phyloP scores from a whole-genome alignment of 2,329 filamentous ascomycete genomes.

The Alternaria conjuncta region DNA sequence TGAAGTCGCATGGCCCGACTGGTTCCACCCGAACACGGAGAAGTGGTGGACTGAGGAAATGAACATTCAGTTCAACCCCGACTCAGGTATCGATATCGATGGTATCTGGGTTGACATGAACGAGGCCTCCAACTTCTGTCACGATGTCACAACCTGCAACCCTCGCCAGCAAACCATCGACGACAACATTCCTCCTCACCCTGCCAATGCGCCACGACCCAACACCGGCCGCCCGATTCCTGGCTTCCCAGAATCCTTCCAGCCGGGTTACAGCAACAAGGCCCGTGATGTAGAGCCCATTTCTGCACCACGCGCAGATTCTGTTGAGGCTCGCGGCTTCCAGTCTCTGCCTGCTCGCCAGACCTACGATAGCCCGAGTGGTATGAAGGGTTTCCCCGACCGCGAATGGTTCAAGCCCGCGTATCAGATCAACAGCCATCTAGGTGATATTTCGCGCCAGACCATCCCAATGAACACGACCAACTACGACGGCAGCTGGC shows the following conservation, averaged over 20 bases:
- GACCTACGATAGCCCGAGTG: conserved; percentile 31
- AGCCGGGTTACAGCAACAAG: conserved; percentile 55
- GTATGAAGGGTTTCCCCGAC: conserved; percentile 64
- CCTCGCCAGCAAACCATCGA: conserved; percentile 46
- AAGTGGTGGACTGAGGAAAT: conserved; percentile 76
- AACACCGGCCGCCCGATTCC: conserved; percentile 69
- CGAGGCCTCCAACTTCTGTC: conserved; percentile 49
- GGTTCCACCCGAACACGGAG: conserved; percentile 71
- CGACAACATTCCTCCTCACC: conserved; percentile 63
- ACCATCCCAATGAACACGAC: conserved; percentile 71
- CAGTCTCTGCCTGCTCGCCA: conserved; percentile 20
- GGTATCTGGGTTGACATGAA: conserved; percentile 67
- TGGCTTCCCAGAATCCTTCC: conserved; percentile 72
- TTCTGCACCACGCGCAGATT: background rate
- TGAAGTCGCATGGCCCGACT: conserved; percentile 75
- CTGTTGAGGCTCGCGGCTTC: background rate
- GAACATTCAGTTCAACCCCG: conserved; percentile 65
- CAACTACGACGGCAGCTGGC: conserved; percentile 69
- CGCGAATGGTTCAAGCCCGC: conserved; percentile 69
- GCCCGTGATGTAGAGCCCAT: background rate
- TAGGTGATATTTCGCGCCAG: conserved; percentile 51
- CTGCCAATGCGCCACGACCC: conserved; percentile 60
- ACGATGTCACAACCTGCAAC: conserved; percentile 53
- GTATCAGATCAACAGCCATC: conserved; percentile 70
- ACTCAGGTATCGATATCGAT: conserved; percentile 75